Percentiles rank a stretch among this genome's conserved stretches.
Evolutionary conservation across 768 basidiomycete species (phyloP).

Genomic region (Boletus pseudo-olivaceus): DNA sequence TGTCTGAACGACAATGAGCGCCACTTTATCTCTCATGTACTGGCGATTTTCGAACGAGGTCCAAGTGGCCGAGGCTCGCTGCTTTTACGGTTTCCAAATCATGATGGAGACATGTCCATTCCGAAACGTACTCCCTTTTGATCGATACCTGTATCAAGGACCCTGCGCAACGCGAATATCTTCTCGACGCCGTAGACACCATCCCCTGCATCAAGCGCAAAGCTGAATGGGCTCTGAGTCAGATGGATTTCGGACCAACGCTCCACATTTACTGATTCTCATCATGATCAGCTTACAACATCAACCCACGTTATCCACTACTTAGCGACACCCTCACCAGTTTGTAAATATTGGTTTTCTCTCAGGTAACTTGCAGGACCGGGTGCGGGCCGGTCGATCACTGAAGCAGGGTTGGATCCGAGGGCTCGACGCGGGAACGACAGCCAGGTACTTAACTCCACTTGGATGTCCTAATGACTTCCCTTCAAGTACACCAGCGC

Average conservation of each 20-base stretch:
- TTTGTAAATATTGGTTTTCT: too few relatives aligned
- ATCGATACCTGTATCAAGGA: constrained; percentile 96
- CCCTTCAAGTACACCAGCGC: not conserved
- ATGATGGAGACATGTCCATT: constrained; percentile 99
- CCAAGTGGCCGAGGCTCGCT: constrained; percentile 87
- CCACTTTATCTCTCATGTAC: constrained; percentile 87
- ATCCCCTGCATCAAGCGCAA: constrained; percentile 91
- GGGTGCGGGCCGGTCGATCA: too few relatives aligned
- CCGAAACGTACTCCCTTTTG: constrained; percentile 93
- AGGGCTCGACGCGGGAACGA: too few relatives aligned
- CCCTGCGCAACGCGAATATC: constrained; percentile 62
- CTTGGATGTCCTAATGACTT: not conserved
- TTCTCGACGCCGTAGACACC: constrained; percentile 92
- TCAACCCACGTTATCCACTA: constrained; percentile 5
- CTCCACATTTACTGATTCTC: constrained; percentile 72
- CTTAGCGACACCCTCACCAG: constrained; percentile 6
- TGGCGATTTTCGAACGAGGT: constrained; percentile 95
- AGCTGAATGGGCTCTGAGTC: constrained; percentile 94
- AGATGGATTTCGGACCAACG: constrained; percentile 82
- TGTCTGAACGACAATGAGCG: constrained; percentile 79
- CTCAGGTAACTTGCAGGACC: too few relatives aligned
- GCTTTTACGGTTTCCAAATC: constrained; percentile 97
- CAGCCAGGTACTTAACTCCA: not conserved
- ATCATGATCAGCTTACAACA: constrained; percentile 10
- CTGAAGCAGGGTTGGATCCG: not conserved